Base-by-base conservation (phyloP, 371 early-diverging fungal genomes). In the Entomophthora muscae region DNA sequence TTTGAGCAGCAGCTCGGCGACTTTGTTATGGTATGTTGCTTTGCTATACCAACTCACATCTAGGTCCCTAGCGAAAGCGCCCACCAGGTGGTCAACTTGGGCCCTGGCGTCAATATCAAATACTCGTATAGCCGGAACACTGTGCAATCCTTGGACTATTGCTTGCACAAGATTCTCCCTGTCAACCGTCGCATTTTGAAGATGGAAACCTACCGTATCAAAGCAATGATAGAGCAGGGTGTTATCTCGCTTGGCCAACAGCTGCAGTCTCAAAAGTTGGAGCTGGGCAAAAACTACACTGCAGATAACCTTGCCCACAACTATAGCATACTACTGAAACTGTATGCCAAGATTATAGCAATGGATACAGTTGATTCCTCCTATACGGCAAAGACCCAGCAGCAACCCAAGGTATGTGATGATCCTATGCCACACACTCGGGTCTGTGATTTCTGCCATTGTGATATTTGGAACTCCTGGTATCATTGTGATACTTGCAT, bases 401-500 rank as follows among this genome's bases (percentile, higher is more conserved):
- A 29, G 42, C 42, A 17, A 1, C 13, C 58, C 12, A 3, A 57
- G 31, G 3, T 26, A 3, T 1, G n/a, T 21, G 17, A 28, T 31
- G 13, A 7, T 12, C 67, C 33, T 28, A 32, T 7, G 59, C 27
- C 29, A 29, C 1, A 24, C n/a, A 26, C 66, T 69, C 26, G 66
- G 3, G 61, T 64, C 1, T 73, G 73, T 28, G 71, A 71, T 52
- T 71, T 66, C 55, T 73, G 73, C 61, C 61, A 32, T 2, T 54
- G 68, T 17, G 71, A 73, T 52, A 29, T 73, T 22, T 73, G 71
- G 71, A 73, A 68, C 32, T 66, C 67, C 2, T 68, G 68, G 32
- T 64, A 81, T 78, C 61, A 91, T 70, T 2, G 83, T 75, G 28
- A 78, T 80, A 3, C 77, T 67, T 66, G 87, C 84, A 30, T 17